Percentiles rank a stretch among this genome's conserved stretches.
These are phyloP conservation scores for Allomyces macrogynus DNA, from an alignment of 192 early-diverging fungal genomes.

Conservation along the genomic window DNA sequence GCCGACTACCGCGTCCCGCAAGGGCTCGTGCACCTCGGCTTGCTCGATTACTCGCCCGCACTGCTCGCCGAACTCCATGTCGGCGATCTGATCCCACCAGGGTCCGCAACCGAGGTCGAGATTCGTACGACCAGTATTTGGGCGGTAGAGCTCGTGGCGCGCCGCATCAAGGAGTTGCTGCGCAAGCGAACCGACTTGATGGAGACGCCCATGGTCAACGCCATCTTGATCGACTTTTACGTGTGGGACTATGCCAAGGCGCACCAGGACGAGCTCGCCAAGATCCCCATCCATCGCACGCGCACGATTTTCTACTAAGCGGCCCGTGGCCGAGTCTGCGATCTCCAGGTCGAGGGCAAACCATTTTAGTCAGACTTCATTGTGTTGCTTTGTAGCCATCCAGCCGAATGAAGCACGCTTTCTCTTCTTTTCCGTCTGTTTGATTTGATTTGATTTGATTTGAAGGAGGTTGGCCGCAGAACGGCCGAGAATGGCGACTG, in stretches of 20 bases:
- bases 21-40: constrained; percentile 46
- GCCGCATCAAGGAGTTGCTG: constrained; percentile 11
- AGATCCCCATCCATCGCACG: constrained; percentile 41
- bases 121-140: constrained; percentile 62
- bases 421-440: too few species aligned
- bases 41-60: constrained; percentile 40
- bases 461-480: too few species aligned
- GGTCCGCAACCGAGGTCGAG: constrained; percentile 49
- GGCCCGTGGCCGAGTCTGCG: constrained; percentile 18
- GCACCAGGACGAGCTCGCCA: constrained; percentile 25
- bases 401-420: too few species aligned
- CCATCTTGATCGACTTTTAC: constrained; percentile 70
- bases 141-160: constrained; percentile 45
- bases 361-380: too few species aligned
- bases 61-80: constrained; percentile 22
- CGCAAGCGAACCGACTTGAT: constrained; percentile 4
- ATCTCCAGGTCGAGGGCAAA: too few species aligned
- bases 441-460: too few species aligned
- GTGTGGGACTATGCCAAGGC: constrained; percentile 71
- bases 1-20: constrained; percentile 70
- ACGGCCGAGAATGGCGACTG: too few species aligned
- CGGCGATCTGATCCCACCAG: constrained; percentile 22
- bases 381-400: too few species aligned
- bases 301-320: constrained; percentile 37
- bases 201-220: constrained; percentile 27